Evolutionary conservation across 2,329 filamentous ascomycete species (phyloP), one percentile per base, ranked within the genome.

Genomic region (Sclerotinia nivalis): DNA sequence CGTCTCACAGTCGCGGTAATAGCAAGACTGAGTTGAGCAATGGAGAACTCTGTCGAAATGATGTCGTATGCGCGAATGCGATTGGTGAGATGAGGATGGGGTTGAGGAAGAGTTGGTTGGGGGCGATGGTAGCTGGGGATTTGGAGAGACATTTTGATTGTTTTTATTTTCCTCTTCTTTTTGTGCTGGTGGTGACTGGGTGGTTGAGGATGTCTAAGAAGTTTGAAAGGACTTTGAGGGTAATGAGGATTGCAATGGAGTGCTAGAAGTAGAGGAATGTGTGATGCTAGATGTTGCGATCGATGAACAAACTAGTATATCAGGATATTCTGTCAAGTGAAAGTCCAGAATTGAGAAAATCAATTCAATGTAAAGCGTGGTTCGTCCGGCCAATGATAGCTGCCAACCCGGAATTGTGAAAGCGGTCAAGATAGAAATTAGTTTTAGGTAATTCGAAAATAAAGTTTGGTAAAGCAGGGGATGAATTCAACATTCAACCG

Each of bases 81-180:
- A 25, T 56, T 50, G 15, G 40, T 59, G 37, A 52, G 56, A 40
- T 52, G 34, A n/a, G 40, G 55, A 50, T 40, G 56, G 20, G 34
- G 58, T 18, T 13, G 66, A 25, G 55, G n/a, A 7, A 20, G 37
- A 15, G 18, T 9, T 54, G 47, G 28, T 28, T 25, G 47, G 5
- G 61, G 47, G 5, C 10, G 4, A 28, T 64, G 31, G 47, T 64
- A 40, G 61, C 47, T 64, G 47, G 61, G 25, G 20, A 13, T 55
- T 62, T 69, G 49, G 28, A 69, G 67, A 54, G 67, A 69, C 67
- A 69, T 69, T 13, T 34, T 62, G 31, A 9, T 56, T 31, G 12
- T 37, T 56, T 28, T 49, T 52, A 18, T 20, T 25, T 40, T 13
- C 1, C 10, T 49, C 40, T 22, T 50, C n/a, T n/a, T 34, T 25